Conservation (phyloP, 306 rosid genomes). For the Acacia acuminata region DNA sequence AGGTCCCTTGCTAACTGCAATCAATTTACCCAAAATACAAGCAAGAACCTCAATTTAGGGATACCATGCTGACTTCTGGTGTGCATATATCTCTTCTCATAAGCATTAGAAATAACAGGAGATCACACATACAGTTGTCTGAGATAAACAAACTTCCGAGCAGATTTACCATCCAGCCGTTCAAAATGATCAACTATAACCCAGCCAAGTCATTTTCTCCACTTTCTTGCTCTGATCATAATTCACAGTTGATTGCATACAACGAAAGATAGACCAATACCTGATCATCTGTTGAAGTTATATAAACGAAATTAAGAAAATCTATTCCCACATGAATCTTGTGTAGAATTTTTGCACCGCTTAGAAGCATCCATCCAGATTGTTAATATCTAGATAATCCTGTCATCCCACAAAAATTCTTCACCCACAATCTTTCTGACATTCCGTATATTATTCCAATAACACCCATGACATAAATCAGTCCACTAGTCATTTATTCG, state of each 20-base stretch:
- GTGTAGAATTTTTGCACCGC: slow-evolving; percentile 23
- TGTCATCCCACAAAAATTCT: slow-evolving; percentile 40
- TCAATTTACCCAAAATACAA: slow-evolving; percentile 27
- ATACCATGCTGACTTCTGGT: background rate
- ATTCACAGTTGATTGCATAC: slow-evolving; percentile 14
- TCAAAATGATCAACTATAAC: slow-evolving; percentile 28
- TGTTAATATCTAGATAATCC: slow-evolving; percentile 33
- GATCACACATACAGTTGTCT: slow-evolving; percentile 29
- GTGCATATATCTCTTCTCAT: background rate
- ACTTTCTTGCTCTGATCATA: slow-evolving; percentile 7
- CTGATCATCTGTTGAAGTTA: slow-evolving; percentile 30
- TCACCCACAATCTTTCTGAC: slow-evolving; percentile 49
- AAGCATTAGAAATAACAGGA: slow-evolving; percentile 14
- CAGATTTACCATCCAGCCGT: slow-evolving; percentile 20
- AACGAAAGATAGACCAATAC: slow-evolving; percentile 33
- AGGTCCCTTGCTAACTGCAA: slow-evolving; percentile 31
- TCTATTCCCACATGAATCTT: slow-evolving; percentile 31
- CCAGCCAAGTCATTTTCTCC: slow-evolving; percentile 27
- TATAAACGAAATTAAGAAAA: slow-evolving; percentile 36
- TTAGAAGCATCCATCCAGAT: slow-evolving; percentile 40
- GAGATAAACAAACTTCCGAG: slow-evolving; percentile 23
- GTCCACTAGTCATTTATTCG: slow-evolving; percentile 63
- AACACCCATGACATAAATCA: slow-evolving; percentile 36
- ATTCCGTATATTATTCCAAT: slow-evolving; percentile 44
- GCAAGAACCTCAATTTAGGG: slow-evolving; percentile 13